Evolutionary conservation across 2,329 filamentous ascomycete species (phyloP).

Genomic region (Fusarium hostae): DNA sequence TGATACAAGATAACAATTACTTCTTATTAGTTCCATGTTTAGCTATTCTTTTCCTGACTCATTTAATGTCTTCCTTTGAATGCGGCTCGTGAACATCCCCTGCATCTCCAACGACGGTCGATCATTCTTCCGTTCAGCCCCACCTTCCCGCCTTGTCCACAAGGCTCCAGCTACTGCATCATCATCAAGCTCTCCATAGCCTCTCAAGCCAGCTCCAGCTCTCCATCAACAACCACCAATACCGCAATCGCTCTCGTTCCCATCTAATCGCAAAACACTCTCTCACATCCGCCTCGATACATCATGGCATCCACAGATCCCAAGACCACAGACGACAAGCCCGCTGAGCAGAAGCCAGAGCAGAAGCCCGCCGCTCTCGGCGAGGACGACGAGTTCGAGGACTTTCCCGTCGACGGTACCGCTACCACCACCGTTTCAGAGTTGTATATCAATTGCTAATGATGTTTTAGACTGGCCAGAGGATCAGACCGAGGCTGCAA

Average conservation of each 20-base stretch:
- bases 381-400: slow-evolving; percentile 99
- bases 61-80: background rate
- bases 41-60: no score
- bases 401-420: slow-evolving; percentile 95
- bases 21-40: rapidly evolving
- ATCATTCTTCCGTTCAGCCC: slow-evolving; percentile 30
- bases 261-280: background rate
- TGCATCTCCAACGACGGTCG: slow-evolving; percentile 3
- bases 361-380: slow-evolving; percentile 73
- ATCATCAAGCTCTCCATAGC: slow-evolving; percentile 26
- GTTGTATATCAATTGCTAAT: background rate
- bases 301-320: slow-evolving; percentile 43
- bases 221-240: background rate
- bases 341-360: slow-evolving; percentile 42
- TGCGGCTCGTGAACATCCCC: background rate
- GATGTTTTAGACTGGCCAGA: slow-evolving; percentile 81
- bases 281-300: background rate
- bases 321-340: slow-evolving; percentile 43
- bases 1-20: rapidly evolving
- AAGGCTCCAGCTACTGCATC: slow-evolving; percentile 40
- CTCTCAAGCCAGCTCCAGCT: background rate
- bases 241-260: background rate
- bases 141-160: slow-evolving; percentile 24
- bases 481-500: slow-evolving; percentile 87
- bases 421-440: rapidly evolving